A percentile compares a stretch with the other conserved stretches of the same genome.
phyloP scores from a whole-genome alignment of 352 stramenopile species.

The Globisporangium camurandrum region DNA sequence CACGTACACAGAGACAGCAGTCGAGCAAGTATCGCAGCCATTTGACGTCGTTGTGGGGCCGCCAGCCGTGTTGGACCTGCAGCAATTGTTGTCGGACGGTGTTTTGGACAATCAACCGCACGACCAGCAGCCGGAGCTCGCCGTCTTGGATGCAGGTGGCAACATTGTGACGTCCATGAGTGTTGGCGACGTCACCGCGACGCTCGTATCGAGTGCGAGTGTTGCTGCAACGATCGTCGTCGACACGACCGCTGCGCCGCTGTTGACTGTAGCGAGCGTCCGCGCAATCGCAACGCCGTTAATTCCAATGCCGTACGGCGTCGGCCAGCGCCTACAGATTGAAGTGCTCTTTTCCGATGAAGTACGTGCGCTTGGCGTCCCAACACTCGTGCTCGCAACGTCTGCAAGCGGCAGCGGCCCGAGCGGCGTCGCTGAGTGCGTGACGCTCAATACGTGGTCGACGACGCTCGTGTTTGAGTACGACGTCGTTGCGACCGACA shows the following conservation, averaged over 20 bases:
- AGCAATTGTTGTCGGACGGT: conserved; percentile 49
- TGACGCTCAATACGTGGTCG: conserved; percentile 49
- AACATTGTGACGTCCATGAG: conserved; percentile 53
- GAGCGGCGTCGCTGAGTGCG: conserved; percentile 48
- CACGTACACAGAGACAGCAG: conserved; percentile 32
- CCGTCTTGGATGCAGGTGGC: conserved; percentile 50
- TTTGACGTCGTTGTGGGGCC: conserved; percentile 53
- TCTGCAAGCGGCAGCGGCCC: conserved; percentile 19
- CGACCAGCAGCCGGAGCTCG: conserved; percentile 54
- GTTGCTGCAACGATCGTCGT: conserved; percentile 55
- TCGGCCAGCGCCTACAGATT: conserved; percentile 49
- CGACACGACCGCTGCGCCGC: conserved; percentile 39
- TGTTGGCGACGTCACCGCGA: conserved; percentile 37
- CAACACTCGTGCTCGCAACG: conserved; percentile 43
- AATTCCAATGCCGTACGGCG: conserved; percentile 51
- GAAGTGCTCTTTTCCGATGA: conserved; percentile 78
- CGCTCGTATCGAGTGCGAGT: conserved; percentile 53
- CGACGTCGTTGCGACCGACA: conserved; percentile 45
- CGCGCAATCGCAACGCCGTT: conserved; percentile 26
- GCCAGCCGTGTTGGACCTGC: conserved; percentile 36
- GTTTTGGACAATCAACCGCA: conserved; percentile 76
- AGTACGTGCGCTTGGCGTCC: conserved; percentile 44
- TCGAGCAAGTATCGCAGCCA: conserved; percentile 45
- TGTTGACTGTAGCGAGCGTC: conserved; percentile 39
- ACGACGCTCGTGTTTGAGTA: conserved; percentile 62